These are phyloP conservation scores for bread wheat (Triticum aestivum) DNA, from an alignment of 176 grass and related monocot species.

Conservation along the genomic window IWGSC_CS_RefSeq_v2.1 NC_057811.1:300352559-300353058, in stretches of 20 bases:
- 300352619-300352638: neutral
- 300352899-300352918: neutral
- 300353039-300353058: neutral
- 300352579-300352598: slow-evolving; percentile 7
- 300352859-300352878: neutral
- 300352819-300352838: neutral
- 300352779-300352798: neutral
- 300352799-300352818: neutral
- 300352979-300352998: neutral
- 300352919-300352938: neutral
- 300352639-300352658: neutral
- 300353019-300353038: neutral
- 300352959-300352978: neutral
- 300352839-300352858: neutral
- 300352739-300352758: neutral
- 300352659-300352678: too few species aligned
- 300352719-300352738: neutral
- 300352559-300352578: neutral
- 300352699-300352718: neutral
- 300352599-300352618: neutral
- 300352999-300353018: neutral
- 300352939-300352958: neutral
- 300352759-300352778: neutral
- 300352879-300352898: neutral
- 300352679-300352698: neutral